Conservation (phyloP, 2,329 filamentous ascomycete genomes). For the Orbilia brochopaga region DNA sequence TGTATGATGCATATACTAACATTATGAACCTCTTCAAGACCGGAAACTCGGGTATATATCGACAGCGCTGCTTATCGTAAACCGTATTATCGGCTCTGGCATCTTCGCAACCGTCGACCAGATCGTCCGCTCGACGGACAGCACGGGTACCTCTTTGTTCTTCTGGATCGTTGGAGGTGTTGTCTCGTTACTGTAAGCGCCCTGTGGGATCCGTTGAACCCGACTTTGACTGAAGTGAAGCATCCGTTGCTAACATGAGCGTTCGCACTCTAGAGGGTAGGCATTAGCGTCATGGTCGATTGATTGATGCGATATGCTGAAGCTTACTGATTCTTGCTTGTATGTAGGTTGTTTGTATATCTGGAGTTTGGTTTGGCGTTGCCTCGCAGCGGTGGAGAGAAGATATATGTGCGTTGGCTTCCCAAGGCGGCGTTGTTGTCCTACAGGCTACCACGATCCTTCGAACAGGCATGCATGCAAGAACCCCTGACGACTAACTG, state of each 20-base stretch:
- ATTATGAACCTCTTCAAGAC: slow-evolving; percentile 51
- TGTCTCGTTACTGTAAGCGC: slow-evolving; percentile 43
- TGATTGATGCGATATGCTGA: neutral
- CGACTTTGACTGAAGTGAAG: neutral
- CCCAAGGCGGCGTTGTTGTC: neutral
- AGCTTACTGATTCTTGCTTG: slow-evolving; percentile 15
- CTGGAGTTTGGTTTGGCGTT: slow-evolving; percentile 70
- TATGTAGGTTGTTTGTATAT: slow-evolving; percentile 65
- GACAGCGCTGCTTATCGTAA: slow-evolving; percentile 65
- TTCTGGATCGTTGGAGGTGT: slow-evolving; percentile 61
- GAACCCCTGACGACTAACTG: slow-evolving; percentile 7
- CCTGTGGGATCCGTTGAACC: neutral
- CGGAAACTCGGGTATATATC: slow-evolving; percentile 64
- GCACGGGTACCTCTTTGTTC: slow-evolving; percentile 64
- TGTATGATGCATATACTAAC: slow-evolving; percentile 10
- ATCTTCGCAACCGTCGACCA: slow-evolving; percentile 67
- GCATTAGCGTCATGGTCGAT: neutral
- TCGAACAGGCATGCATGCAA: slow-evolving; percentile 9
- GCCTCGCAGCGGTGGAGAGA: slow-evolving; percentile 69
- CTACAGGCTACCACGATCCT: no score
- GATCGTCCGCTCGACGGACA: slow-evolving; percentile 65
- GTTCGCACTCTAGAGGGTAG: slow-evolving; percentile 33
- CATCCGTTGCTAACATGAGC: slow-evolving; percentile 12
- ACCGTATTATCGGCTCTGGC: slow-evolving; percentile 67
- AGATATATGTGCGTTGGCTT: slow-evolving; percentile 59